Base-by-base conservation (phyloP, 2,329 filamentous ascomycete species). In the Lomentospora prolificans region DNA sequence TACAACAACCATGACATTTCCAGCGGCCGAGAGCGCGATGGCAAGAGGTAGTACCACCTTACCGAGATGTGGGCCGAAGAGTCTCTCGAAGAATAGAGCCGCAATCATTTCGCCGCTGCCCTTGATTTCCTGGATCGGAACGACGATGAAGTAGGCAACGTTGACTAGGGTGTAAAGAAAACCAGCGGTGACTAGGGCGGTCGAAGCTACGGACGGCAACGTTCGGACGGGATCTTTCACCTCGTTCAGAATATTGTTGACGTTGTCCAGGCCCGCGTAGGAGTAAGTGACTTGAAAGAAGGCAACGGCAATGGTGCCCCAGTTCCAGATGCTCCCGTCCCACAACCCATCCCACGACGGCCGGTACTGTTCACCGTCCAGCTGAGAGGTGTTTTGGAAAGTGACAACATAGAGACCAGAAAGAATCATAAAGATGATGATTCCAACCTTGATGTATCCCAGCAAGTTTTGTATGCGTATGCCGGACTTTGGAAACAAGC, bases 1-100 rank as follows among this genome's bases (percentile, higher is more conserved):
- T 0, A 82, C 82, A 2, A 86, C 84, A 0, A 87, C 84, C 77
- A 89, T 84, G 12, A 89, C 85, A 64, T 89, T 89, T 0, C 85
- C 86, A 2, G 76, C 79, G 0, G 84, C 84, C 1, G 83, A 87
- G 24, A 87, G 68, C 0, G 85, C 85, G 31, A 89, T 82, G 0
- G 81, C 79, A 7, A 87, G 66, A 0, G 84, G 81, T 2, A 88
- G 69, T 1, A 87, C 67, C 1, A 72, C 73, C 31, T 75, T 75
- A 0, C 84, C 85, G 8, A 86, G 62, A 0, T 71, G 72, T 2
- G 72, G 67, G 0, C 85, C 85, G 65, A 89, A 87, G 0, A 84
- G 70, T 6, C 75, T 72, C 59, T 85, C 75, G 60, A 89, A 87
- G 60, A 87, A 85, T 0, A 88, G 67, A 0, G 84, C 84, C 0